Evolutionary conservation across 495 filamentous ascomycete genomes (phyloP).

Genomic region (Evernia prunastri): DNA sequence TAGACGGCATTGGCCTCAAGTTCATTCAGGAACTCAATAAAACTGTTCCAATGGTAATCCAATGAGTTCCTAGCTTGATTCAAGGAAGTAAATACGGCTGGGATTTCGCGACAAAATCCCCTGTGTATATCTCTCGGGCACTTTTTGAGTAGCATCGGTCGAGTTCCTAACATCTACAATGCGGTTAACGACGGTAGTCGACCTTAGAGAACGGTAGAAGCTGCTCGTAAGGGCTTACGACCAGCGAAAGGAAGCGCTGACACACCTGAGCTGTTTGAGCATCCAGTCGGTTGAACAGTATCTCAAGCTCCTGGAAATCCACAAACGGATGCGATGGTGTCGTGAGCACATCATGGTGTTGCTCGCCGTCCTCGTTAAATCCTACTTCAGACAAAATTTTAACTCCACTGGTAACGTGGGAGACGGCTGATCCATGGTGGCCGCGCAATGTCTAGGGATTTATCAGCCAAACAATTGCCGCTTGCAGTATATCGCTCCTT

Average conservation of each 20-base stretch:
- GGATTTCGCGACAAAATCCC: conserved; percentile 21
- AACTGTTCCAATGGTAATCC: conserved; percentile 22
- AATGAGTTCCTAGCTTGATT: conserved; percentile 25
- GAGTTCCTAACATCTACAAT: conserved; percentile 17
- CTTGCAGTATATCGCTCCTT: conserved; percentile 19
- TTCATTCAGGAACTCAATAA: conserved; percentile 1
- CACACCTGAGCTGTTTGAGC: conserved; percentile 16
- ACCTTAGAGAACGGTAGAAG: background rate
- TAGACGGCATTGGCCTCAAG: background rate
- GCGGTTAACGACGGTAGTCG: conserved; percentile 1
- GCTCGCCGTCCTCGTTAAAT: background rate
- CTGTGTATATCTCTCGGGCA: background rate
- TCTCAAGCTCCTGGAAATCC: conserved; percentile 15
- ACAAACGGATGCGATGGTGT: conserved; percentile 13
- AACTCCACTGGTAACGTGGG: conserved; percentile 32
- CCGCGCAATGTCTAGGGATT: conserved; percentile 29
- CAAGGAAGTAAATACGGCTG: conserved; percentile 18
- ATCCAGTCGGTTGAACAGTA: conserved; percentile 24
- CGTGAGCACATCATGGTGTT: background rate
- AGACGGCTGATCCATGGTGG: conserved; percentile 33
- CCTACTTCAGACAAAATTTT: conserved; percentile 29
- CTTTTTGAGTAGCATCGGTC: conserved; percentile 15
- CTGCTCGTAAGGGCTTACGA: background rate
- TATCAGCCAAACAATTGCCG: conserved; percentile 4
- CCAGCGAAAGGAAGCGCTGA: background rate